Percentiles rank a stretch among this genome's conserved stretches.
Conservation (phyloP, 305 asterid species). For the Nicotiana rustica region DNA sequence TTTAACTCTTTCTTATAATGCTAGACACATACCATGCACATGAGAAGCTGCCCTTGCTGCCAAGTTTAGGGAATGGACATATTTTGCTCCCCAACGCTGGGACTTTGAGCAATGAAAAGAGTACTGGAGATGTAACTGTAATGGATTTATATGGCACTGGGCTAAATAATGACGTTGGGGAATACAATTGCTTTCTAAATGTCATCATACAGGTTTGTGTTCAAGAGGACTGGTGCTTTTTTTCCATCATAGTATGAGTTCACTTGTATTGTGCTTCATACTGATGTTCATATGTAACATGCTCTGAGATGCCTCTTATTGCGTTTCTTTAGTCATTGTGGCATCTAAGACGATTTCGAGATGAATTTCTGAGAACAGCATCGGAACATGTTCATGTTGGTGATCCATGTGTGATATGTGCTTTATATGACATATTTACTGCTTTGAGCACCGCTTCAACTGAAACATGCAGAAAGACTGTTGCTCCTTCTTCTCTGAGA, state of each 20-base stretch:
- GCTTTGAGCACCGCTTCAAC: constrained; percentile 69
- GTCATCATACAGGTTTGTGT: constrained; percentile 92
- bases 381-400: constrained; percentile 89
- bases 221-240: constrained; percentile 29
- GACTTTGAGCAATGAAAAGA: constrained; percentile 48
- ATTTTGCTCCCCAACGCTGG: constrained; percentile 47
- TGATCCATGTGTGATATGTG: constrained; percentile 93
- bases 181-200: constrained; percentile 93
- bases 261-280: constrained; percentile 27
- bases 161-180: constrained; percentile 88
- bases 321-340: constrained; percentile 76
- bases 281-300: constrained; percentile 36
- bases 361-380: constrained; percentile 77
- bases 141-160: constrained; percentile 79
- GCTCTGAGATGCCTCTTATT: constrained; percentile 34
- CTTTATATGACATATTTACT: constrained; percentile 76
- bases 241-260: background rate
- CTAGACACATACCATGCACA: constrained; percentile 60
- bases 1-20: constrained; percentile 30
- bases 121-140: constrained; percentile 49
- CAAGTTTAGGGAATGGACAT: constrained; percentile 44
- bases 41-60: constrained; percentile 51
- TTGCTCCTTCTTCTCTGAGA: constrained; percentile 91
- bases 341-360: constrained; percentile 86
- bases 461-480: constrained; percentile 70